A percentile compares a stretch with the other conserved stretches of the same genome.
Conservation (phyloP, 1,284 basidiomycete genomes). For the Peniophora sp. region DNA sequence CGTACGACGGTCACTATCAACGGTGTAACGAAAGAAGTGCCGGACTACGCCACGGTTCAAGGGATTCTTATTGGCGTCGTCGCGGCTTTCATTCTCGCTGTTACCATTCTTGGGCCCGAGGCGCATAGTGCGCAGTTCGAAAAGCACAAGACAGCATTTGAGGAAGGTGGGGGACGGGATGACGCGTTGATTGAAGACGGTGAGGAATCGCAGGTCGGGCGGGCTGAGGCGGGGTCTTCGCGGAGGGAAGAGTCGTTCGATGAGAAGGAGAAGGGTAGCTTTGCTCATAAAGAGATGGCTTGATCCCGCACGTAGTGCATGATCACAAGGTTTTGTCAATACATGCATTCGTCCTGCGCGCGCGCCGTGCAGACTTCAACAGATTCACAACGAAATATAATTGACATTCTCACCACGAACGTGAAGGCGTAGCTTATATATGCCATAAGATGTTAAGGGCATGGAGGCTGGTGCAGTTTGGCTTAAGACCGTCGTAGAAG, state of each 20-base stretch:
- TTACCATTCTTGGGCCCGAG: slow-evolving; percentile 71
- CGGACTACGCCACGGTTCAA: slow-evolving; percentile 83
- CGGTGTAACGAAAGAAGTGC: slow-evolving; percentile 39
- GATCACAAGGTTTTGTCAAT: no score
- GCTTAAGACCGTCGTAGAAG: no score
- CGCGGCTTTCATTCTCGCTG: slow-evolving; percentile 56
- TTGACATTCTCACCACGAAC: no score
- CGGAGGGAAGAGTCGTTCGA: not conserved
- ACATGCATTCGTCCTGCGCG: no score
- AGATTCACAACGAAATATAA: no score
- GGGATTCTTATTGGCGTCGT: slow-evolving; percentile 83
- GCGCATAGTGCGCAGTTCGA: slow-evolving; percentile 75
- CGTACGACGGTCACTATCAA: slow-evolving; percentile 41
- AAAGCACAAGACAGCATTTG: slow-evolving; percentile 71
- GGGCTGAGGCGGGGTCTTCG: slow-evolving; percentile 1
- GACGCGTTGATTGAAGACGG: slow-evolving; percentile 20
- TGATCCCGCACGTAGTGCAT: no score
- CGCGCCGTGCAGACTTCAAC: no score
- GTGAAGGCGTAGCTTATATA: no score
- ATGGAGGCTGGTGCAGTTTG: no score
- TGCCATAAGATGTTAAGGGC: no score
- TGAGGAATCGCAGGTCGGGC: not conserved
- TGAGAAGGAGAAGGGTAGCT: not conserved
- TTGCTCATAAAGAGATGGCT: no score
- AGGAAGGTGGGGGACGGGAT: slow-evolving; percentile 59